Evolutionary conservation across 371 early-diverging fungal genomes (phyloP).

Genomic region (Smittium culicis): DNA sequence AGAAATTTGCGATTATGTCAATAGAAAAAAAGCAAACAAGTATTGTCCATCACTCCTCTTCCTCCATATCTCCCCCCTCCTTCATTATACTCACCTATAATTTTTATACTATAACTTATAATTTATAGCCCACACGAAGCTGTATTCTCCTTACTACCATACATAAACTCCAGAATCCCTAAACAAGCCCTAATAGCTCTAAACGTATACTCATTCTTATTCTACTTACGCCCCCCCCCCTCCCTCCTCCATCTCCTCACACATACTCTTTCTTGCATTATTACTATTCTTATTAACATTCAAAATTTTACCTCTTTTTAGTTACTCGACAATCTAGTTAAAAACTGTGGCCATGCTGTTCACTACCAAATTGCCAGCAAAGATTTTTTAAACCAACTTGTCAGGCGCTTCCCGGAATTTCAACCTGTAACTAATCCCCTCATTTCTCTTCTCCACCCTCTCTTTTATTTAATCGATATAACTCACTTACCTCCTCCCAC

Average conservation of each 20-base stretch:
- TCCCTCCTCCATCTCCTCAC: not conserved
- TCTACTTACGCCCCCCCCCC: too few species aligned
- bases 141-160: conserved; percentile 58
- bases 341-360: conserved; percentile 93
- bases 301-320: not conserved
- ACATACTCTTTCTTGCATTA: too few species aligned
- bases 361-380: conserved; percentile 84
- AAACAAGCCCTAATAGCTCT: conserved; percentile 59
- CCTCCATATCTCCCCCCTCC: not conserved
- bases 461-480: not conserved
- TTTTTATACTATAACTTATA: not conserved
- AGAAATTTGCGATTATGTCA: conserved; percentile 87
- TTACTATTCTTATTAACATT: not conserved
- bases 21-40: conserved; percentile 70
- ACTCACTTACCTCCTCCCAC: not conserved
- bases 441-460: not conserved
- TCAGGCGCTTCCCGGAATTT: conserved; percentile 73
- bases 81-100: not conserved
- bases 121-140: conserved; percentile 64
- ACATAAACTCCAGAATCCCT: conserved; percentile 55
- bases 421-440: conserved; percentile 17
- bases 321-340: conserved; percentile 74
- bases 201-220: too few species aligned
- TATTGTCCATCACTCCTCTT: conserved; percentile 37
- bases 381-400: conserved; percentile 88